phyloP scores from a whole-genome alignment of 495 filamentous ascomycete genomes.

The Penicillium egyptiacum region DNA sequence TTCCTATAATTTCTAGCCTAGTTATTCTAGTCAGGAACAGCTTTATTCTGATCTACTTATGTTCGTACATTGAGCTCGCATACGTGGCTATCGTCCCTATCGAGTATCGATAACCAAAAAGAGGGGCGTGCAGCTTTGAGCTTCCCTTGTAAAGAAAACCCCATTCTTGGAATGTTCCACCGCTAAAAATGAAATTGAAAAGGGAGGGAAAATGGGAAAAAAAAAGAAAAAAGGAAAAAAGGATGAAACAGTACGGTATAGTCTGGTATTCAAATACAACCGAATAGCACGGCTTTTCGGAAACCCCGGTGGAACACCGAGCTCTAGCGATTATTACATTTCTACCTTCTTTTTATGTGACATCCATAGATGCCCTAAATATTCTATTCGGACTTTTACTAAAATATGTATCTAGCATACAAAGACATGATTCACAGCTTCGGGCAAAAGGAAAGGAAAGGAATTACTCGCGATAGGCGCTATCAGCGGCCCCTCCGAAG shows the following conservation, averaged over 20 bases:
- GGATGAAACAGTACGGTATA: neutral
- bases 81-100: slow-evolving; percentile 9
- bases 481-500: slow-evolving; percentile 38
- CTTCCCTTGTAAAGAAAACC: slow-evolving; percentile 4
- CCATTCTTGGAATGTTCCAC: slow-evolving; percentile 8
- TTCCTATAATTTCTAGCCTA: neutral
- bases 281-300: slow-evolving; percentile 17
- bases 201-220: neutral
- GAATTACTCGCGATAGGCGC: slow-evolving; percentile 22
- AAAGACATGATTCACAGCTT: neutral
- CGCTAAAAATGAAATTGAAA: neutral
- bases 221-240: neutral
- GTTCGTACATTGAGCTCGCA: neutral
- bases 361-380: neutral
- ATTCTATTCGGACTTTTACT: neutral
- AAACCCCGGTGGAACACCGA: slow-evolving; percentile 26
- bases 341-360: neutral
- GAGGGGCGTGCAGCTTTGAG: slow-evolving; percentile 11
- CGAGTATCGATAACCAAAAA: slow-evolving; percentile 14
- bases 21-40: neutral
- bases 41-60: neutral
- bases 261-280: slow-evolving; percentile 8
- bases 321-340: neutral
- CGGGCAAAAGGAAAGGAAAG: neutral
- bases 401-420: neutral